Percentiles rank a stretch among this genome's conserved stretches.
Evolutionary conservation across 768 basidiomycete genomes (phyloP).

Genomic region (Vararia minispora): DNA sequence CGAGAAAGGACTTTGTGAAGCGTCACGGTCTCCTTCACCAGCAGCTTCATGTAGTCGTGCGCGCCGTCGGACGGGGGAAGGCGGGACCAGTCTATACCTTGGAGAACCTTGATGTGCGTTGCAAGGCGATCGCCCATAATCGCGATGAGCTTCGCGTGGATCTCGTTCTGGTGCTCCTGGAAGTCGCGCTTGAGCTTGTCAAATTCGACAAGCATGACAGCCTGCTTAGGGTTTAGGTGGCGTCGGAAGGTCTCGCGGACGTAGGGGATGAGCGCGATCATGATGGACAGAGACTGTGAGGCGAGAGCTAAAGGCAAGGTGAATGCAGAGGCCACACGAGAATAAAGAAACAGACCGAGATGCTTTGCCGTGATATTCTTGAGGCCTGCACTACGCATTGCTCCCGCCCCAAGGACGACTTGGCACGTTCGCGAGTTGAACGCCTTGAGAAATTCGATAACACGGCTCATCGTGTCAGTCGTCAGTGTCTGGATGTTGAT

Average conservation of each 20-base stretch:
- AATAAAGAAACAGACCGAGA: constrained; percentile 47
- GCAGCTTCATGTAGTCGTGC: constrained; percentile 85
- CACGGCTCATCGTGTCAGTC: constrained; percentile 88
- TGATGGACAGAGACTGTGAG: constrained; percentile 90
- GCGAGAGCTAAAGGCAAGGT: constrained; percentile 50
- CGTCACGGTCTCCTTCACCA: constrained; percentile 91
- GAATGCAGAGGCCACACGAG: background rate
- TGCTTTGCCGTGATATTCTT: constrained; percentile 99
- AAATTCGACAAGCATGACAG: constrained; percentile 95
- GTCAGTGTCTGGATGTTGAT: constrained; percentile 83
- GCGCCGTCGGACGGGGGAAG: constrained; percentile 49
- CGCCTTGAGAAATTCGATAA: constrained; percentile 93
- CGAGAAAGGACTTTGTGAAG: constrained; percentile 93
- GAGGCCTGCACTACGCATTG: constrained; percentile 96
- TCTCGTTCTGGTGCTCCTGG: constrained; percentile 99
- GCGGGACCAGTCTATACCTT: constrained; percentile 69
- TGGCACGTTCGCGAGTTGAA: constrained; percentile 98
- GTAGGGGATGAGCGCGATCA: constrained; percentile 91
- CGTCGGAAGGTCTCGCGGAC: constrained; percentile 90
- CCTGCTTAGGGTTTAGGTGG: constrained; percentile 89
- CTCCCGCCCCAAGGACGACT: constrained; percentile 94
- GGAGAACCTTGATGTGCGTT: constrained; percentile 75
- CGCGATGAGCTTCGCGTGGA: constrained; percentile 91
- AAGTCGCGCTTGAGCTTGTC: constrained; percentile 99
- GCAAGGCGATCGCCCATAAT: constrained; percentile 95